A percentile compares a stretch with the other conserved stretches of the same genome.
Conservation (phyloP, 768 basidiomycete genomes). For the Hericium coralloides region DNA sequence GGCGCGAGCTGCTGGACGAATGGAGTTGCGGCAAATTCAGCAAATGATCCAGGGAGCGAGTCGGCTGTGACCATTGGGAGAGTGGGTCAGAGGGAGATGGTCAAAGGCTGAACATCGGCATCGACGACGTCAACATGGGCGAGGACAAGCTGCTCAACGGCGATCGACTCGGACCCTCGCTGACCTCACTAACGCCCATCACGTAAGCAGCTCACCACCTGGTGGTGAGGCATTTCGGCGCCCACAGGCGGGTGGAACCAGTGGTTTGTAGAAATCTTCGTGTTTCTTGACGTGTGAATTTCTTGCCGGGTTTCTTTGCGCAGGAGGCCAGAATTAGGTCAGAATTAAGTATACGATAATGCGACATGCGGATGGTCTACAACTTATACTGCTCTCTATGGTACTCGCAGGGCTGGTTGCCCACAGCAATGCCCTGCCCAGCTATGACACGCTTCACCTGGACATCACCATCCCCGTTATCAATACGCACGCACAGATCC, state of each 20-base stretch:
- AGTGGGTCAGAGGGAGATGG: background rate
- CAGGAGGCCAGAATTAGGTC: no score
- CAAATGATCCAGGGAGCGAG: conserved; percentile 3
- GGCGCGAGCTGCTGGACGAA: conserved; percentile 50
- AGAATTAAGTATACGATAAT: no score
- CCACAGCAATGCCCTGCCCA: conserved; percentile 26
- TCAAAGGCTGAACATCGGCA: background rate
- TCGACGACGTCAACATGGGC: background rate
- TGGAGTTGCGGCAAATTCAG: conserved; percentile 9
- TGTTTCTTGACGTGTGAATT: no score
- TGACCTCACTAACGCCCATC: no score
- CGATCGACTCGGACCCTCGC: no score
- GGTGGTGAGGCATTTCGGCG: no score
- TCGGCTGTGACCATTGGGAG: background rate
- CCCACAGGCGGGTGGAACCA: no score
- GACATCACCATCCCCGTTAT: conserved; percentile 13
- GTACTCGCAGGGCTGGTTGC: conserved; percentile 25
- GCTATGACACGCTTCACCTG: conserved; percentile 15
- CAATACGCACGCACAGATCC: conserved; percentile 41
- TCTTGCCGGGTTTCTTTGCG: no score
- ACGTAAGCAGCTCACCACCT: no score
- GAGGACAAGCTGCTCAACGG: no score
- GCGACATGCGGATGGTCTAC: no score
- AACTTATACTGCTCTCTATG: conserved; percentile 9
- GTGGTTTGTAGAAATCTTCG: no score